Evolutionary conservation across 163 green algal genomes (phyloP), one percentile per base, ranked within the genome.

Genomic region (Chlorella variabilis): DNA sequence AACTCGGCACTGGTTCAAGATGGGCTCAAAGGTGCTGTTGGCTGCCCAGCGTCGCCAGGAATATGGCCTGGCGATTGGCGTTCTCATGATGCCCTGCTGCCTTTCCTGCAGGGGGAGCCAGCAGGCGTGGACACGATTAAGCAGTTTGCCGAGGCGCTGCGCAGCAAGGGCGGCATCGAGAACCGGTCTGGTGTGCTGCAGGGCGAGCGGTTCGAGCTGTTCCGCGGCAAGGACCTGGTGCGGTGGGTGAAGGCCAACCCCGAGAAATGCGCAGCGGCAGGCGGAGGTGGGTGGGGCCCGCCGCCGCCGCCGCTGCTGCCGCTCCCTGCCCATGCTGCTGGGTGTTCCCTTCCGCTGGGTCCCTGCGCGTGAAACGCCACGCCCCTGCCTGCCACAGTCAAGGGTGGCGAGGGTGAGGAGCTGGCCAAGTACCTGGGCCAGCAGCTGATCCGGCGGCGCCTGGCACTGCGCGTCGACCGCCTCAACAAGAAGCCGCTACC

Each of bases 401-500:
- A 85, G 42, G n/a, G 75, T 29, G 63, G 38, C 8, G 73, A 80
- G 56, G 38, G 33, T 1, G 83, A 96, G 17, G 87, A 94, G 34
- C 76, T 78, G 75, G 83, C 91, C 5, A 34, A 67, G 0, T 90
- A 92, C 6, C 63, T 95, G 42, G 68, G 87, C 8, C 80, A 85
- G 25, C 41, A 89, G 34, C 85, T 98, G 74, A 33, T 96, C 56
- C 83, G 86, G 4, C 75, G 80, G 65, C 68, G 88, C 39, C 80
- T 97, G 33, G 67, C 96, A 58, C 38, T 87, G 0, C 89, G 90
- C 21, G 83, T 87, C n/a, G 92, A 98, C 21, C 89, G 95, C 23
- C 91, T 94, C 73, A 97, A 91, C 84, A 96, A 96, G 69, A 96
- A 96, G 84, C 91, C 94, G 34, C 96, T 96, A 83, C 95, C 95